Evolutionary conservation across 768 basidiomycete species (phyloP).

Genomic region (Boletus vinaceobasis): DNA sequence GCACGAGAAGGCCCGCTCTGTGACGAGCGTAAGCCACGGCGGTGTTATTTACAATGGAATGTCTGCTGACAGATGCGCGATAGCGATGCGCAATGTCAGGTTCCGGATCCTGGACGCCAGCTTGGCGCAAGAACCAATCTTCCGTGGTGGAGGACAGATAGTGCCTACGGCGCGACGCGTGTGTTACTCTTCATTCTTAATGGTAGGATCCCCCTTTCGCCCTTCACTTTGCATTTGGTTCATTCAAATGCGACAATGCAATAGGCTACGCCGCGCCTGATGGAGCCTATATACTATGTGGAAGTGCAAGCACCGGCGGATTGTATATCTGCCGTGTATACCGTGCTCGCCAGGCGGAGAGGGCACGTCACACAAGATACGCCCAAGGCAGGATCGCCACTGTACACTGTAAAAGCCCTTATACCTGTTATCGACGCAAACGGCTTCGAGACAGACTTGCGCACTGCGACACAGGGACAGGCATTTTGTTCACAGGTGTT

Average conservation of each 20-base stretch:
- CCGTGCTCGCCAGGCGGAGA: conserved; percentile 94
- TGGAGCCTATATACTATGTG: conserved; percentile 98
- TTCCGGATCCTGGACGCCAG: conserved; percentile 93
- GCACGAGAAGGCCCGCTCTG: conserved; percentile 96
- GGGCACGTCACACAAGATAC: conserved; percentile 99
- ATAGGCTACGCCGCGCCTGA: conserved; percentile 89
- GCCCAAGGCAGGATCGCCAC: conserved; percentile 94
- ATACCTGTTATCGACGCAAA: conserved; percentile 99
- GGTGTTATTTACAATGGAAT: background rate
- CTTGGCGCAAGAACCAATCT: conserved; percentile 93
- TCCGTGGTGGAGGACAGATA: conserved; percentile 96
- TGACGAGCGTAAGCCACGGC: conserved; percentile 86
- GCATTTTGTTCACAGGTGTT: conserved; percentile 98
- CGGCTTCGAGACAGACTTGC: conserved; percentile 96
- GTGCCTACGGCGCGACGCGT: conserved; percentile 98
- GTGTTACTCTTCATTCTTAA: conserved; percentile 98
- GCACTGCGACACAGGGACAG: conserved; percentile 97
- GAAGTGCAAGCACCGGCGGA: conserved; percentile 99
- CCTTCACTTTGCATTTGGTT: conserved; percentile 5
- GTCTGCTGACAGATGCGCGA: background rate
- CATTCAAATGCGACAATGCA: background rate
- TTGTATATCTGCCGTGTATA: conserved; percentile 98
- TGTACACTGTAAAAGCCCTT: conserved; percentile 97
- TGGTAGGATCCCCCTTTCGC: conserved; percentile 54
- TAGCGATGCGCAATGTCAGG: conserved; percentile 98